A percentile compares a stretch with the other conserved stretches of the same genome.
Evolutionary conservation across 1,284 basidiomycete species (phyloP).

Genomic region (Boletellus sp.): DNA sequence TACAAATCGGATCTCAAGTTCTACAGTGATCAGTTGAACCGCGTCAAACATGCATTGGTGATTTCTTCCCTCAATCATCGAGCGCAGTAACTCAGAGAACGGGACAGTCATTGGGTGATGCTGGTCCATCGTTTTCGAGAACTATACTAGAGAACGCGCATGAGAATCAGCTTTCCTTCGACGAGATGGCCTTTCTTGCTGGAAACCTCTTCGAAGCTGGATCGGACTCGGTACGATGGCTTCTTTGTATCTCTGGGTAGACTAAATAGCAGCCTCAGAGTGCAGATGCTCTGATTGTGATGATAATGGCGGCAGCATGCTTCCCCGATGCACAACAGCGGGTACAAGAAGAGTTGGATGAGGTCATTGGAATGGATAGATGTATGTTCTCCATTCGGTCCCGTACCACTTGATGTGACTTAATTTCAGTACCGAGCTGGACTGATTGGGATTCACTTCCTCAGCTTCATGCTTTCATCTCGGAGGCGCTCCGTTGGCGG

Average conservation of each 20-base stretch:
- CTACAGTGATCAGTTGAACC: conserved; percentile 47
- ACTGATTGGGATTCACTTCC: conserved; percentile 50
- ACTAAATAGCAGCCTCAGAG: conserved; percentile 32
- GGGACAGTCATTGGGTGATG: conserved; percentile 31
- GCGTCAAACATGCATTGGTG: conserved; percentile 46
- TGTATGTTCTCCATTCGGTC: conserved; percentile 31
- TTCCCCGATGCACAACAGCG: conserved; percentile 52
- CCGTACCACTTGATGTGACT: not conserved
- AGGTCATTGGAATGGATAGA: conserved; percentile 52
- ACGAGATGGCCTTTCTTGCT: conserved; percentile 58
- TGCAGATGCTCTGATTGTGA: conserved; percentile 52
- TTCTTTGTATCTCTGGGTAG: no score
- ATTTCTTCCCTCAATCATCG: not conserved
- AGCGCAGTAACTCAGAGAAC: conserved; percentile 4
- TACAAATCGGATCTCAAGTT: conserved; percentile 54
- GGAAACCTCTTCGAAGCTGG: conserved; percentile 66
- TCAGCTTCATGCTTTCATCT: conserved; percentile 57
- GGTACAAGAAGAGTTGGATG: conserved; percentile 61
- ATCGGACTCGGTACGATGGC: conserved; percentile 47
- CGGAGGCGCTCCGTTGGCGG: conserved; percentile 63
- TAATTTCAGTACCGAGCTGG: conserved; percentile 39
- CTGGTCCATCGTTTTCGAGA: conserved; percentile 48
- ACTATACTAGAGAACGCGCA: conserved; percentile 53
- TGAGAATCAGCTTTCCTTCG: conserved; percentile 46
- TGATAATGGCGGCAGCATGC: conserved; percentile 61